Conservation (phyloP, 352 stramenopile genomes). For the Pythium aquatile region DNA sequence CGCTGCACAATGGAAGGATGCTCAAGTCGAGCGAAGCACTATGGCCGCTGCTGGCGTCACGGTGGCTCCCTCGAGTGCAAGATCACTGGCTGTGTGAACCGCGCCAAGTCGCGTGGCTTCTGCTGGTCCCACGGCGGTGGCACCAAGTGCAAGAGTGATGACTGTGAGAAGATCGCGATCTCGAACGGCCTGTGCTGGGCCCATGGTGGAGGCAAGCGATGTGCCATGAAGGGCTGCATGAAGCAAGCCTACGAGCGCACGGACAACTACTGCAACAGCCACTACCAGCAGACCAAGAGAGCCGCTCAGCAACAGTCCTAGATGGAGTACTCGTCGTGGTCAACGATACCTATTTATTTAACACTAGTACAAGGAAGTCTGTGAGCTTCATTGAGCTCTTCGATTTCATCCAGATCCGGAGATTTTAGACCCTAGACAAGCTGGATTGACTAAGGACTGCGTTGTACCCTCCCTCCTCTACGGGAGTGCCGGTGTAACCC, state of each 20-base stretch:
- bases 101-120: slow-evolving; percentile 73
- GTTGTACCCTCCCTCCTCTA: too few species aligned
- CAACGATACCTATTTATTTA: not conserved
- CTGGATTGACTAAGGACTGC: too few species aligned
- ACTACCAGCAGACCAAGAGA: slow-evolving; percentile 33
- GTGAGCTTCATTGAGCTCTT: not conserved
- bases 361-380: not conserved
- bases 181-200: slow-evolving; percentile 74
- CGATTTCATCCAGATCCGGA: not conserved
- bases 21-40: slow-evolving; percentile 67
- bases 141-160: slow-evolving; percentile 64
- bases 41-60: slow-evolving; percentile 66
- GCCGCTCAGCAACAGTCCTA: not conserved
- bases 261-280: slow-evolving; percentile 64
- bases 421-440: too few species aligned
- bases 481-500: too few species aligned
- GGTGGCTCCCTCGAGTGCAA: slow-evolving; percentile 76
- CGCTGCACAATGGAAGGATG: slow-evolving; percentile 54
- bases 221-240: slow-evolving; percentile 49
- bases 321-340: not conserved
- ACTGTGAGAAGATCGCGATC: slow-evolving; percentile 77
- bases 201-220: slow-evolving; percentile 69
- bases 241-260: slow-evolving; percentile 78
- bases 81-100: slow-evolving; percentile 61
- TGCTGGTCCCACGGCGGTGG: slow-evolving; percentile 83